These are phyloP conservation scores for Epichloe gansuensis DNA, from an alignment of 2,329 filamentous ascomycete species.

Conservation along the genomic window DNA sequence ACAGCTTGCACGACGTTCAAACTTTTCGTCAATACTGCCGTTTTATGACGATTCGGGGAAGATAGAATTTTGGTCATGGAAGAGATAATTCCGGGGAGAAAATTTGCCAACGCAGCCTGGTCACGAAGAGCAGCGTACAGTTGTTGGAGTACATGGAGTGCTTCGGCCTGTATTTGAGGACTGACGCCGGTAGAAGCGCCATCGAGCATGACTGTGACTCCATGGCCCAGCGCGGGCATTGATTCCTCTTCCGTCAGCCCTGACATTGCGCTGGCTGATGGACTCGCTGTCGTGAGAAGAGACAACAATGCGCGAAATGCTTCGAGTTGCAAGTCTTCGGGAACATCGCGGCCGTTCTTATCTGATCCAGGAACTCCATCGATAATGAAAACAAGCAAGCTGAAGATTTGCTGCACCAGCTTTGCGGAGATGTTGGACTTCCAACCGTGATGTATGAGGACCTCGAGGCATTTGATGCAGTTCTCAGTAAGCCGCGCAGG, in stretches of 20 bases:
- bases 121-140: conserved; percentile 55
- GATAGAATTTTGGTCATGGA: conserved; percentile 64
- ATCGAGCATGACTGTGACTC: conserved; percentile 68
- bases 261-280: conserved; percentile 34
- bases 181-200: conserved; percentile 52
- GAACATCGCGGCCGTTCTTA: conserved; percentile 27
- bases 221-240: conserved; percentile 69
- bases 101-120: conserved; percentile 63
- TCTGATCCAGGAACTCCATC: conserved; percentile 52
- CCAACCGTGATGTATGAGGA: conserved; percentile 73
- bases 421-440: conserved; percentile 54
- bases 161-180: conserved; percentile 56
- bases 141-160: conserved; percentile 49
- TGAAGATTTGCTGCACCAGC: conserved; percentile 71
- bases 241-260: conserved; percentile 43
- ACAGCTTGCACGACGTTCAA: conserved; percentile 45
- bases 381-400: conserved; percentile 70
- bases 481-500: conserved; percentile 63
- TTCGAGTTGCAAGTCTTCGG: conserved; percentile 64
- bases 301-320: conserved; percentile 57
- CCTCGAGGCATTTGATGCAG: conserved; percentile 58
- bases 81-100: conserved; percentile 80
- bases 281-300: conserved; percentile 47
- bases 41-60: conserved; percentile 46
- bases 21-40: conserved; percentile 47